Conservation (phyloP, 495 filamentous ascomycete genomes). For the Ascodesmis nigricans region DNA sequence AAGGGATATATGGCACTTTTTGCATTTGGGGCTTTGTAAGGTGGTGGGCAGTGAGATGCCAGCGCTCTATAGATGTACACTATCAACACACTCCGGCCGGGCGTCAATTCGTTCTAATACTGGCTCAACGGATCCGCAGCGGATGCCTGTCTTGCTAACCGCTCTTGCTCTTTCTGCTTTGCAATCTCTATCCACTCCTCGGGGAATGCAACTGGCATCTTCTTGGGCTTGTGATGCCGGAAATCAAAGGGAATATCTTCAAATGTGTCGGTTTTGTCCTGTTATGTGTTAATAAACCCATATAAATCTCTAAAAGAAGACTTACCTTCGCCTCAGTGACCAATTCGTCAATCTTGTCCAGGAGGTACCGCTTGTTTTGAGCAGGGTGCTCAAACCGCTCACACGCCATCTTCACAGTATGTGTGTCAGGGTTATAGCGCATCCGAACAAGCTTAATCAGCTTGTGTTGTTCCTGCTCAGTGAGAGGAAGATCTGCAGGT, state of each 20-base stretch:
- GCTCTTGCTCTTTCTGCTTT: constrained; percentile 7
- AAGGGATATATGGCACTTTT: constrained; percentile 5
- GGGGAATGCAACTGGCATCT: constrained; percentile 45
- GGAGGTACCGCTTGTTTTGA: constrained; percentile 90
- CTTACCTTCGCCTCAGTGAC: constrained; percentile 49
- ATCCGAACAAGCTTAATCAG: constrained; percentile 67
- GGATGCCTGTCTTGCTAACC: no score
- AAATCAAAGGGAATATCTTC: constrained; percentile 78
- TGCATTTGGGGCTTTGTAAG: not conserved
- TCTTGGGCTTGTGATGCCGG: constrained; percentile 57
- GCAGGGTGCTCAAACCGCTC: constrained; percentile 70
- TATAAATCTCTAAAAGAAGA: not conserved
- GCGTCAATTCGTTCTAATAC: no score
- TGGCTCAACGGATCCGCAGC: no score
- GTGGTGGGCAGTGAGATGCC: no score
- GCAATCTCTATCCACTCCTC: constrained; percentile 37
- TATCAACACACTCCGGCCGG: no score
- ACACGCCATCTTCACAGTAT: constrained; percentile 71
- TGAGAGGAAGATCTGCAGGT: constrained; percentile 45
- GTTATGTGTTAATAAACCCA: constrained; percentile 7
- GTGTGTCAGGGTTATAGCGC: constrained; percentile 76
- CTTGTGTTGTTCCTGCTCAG: constrained; percentile 45
- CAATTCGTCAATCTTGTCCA: constrained; percentile 50
- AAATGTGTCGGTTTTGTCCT: constrained; percentile 57
- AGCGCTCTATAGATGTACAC: no score